Base-by-base conservation (phyloP, 1,139 yeast genomes). In the Scheffersomyces cryptocercus region DNA sequence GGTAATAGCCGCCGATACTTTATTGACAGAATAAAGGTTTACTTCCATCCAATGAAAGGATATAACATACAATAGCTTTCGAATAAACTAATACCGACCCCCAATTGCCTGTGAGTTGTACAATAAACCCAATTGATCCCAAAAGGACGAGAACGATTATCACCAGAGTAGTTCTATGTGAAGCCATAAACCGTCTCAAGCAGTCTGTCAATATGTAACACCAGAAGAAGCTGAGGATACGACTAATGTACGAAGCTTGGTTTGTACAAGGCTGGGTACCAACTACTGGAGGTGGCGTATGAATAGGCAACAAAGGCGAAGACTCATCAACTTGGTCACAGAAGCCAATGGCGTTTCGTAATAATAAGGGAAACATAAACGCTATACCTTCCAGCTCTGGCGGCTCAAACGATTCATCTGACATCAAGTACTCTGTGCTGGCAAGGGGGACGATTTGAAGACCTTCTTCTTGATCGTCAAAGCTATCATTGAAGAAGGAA, bases 91-190 rank as follows among this genome's bases (percentile, higher is more conserved):
- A 5, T 16, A 56, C 46, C 10, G 39, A 35, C 8, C 35, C 43
- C 12, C 56, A 40, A 35, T 61, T 50, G 1, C 62, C 66, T 5
- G 64, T 59, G 13, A 42, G 48, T 20, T 20, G 26, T 20, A 20
- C 7, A 2, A 8, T 8, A 6, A 20, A 1, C 26, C 26, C 26
- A 20, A 5, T 20, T 20, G 26, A 20, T 20, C 26, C 26, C 6
- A 20, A 20, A 8, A 20, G 5, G 3, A 20, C 7, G 2, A 20
- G 26, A 20, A 20, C 7, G 2, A 8, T 9, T 3, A 20, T 20
- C 8, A 6, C 26, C 11, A 20, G 9, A n/a, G 29, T 14, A 13
- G 30, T 10, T 11, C 31, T 11, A 28, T 38, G 43, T 4, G 12
- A 28, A 3, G 34, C n/a, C 10, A 38, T 26, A 20, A 38, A 41